Evolutionary conservation across 2,329 filamentous ascomycete genomes (phyloP).

Genomic region (Ophiostoma perfectum): DNA sequence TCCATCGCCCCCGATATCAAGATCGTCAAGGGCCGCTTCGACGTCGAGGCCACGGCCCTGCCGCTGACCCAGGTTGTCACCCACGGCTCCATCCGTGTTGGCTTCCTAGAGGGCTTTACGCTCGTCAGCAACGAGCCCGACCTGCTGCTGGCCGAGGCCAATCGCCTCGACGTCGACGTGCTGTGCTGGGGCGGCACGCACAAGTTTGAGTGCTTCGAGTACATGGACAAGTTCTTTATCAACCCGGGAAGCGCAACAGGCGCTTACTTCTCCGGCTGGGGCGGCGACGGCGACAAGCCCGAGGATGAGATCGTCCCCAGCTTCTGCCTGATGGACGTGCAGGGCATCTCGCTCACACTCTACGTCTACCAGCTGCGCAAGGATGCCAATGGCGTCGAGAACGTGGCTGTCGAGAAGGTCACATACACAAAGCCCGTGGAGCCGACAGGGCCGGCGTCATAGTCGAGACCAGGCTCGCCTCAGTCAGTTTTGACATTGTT

Average conservation of each 20-base stretch:
- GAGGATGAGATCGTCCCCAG: slow-evolving; percentile 77
- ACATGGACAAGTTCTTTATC: slow-evolving; percentile 70
- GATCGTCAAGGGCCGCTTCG: slow-evolving; percentile 62
- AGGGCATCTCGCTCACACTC: slow-evolving; percentile 90
- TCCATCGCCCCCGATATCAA: slow-evolving; percentile 67
- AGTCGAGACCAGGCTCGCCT: slow-evolving; percentile 1
- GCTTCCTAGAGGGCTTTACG: slow-evolving; percentile 64
- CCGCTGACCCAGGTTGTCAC: slow-evolving; percentile 62
- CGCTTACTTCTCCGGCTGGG: slow-evolving; percentile 55
- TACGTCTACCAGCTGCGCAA: slow-evolving; percentile 88
- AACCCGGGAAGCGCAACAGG: slow-evolving; percentile 64
- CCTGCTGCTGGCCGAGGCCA: slow-evolving; percentile 61
- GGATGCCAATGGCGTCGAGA: slow-evolving; percentile 70
- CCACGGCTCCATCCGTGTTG: slow-evolving; percentile 59
- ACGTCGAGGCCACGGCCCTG: slow-evolving; percentile 60
- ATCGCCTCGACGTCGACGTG: slow-evolving; percentile 63
- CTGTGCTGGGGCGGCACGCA: slow-evolving; percentile 65
- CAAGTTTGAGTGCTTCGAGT: slow-evolving; percentile 65
- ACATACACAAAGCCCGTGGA: slow-evolving; percentile 74
- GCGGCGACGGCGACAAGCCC: slow-evolving; percentile 63
- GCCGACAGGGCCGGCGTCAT: slow-evolving; percentile 49
- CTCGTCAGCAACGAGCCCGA: slow-evolving; percentile 63
- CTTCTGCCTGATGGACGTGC: slow-evolving; percentile 97
- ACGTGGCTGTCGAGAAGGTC: slow-evolving; percentile 78
- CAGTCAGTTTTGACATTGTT: background rate